Conservation (phyloP, 139 green algal species). For the Ettlia oleoabundans region DNA sequence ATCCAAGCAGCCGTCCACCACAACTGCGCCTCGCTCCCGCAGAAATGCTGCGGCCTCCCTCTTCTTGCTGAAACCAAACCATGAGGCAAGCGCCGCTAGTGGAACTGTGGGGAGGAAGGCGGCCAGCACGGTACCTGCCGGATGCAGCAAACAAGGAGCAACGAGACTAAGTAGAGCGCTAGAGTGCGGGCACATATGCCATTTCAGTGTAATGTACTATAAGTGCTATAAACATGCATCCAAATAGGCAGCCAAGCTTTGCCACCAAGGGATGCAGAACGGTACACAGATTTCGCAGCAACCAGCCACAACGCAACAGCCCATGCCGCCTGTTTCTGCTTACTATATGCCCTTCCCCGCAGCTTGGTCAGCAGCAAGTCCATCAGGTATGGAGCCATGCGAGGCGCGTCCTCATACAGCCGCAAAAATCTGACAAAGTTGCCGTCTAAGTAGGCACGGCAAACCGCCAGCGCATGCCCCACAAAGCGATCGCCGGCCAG, state of each 20-base stretch:
- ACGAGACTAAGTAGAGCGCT: neutral
- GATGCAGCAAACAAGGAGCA: neutral
- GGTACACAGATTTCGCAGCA: neutral
- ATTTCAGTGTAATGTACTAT: too few species aligned
- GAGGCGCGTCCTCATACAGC: constrained; percentile 60
- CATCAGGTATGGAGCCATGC: constrained; percentile 77
- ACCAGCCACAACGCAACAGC: neutral
- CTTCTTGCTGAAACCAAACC: constrained; percentile 35
- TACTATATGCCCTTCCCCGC: constrained; percentile 5
- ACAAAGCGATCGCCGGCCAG: constrained; percentile 43
- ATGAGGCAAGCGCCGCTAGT: neutral
- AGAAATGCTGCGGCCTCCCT: constrained; percentile 11
- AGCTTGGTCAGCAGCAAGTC: constrained; percentile 56
- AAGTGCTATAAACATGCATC: neutral
- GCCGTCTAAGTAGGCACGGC: constrained; percentile 29
- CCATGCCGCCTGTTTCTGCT: neutral
- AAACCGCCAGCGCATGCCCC: constrained; percentile 47
- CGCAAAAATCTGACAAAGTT: constrained; percentile 53
- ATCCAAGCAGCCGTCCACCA: constrained; percentile 16
- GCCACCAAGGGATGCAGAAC: neutral
- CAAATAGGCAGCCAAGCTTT: neutral
- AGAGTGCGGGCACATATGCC: too few species aligned
- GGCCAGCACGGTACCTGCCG: constrained; percentile 22
- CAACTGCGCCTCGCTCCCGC: constrained; percentile 8
- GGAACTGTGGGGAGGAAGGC: constrained; percentile 31